These are phyloP conservation scores for Thelephora terrestris DNA, from an alignment of 1,284 basidiomycete genomes.

Conservation along the genomic window DNA sequence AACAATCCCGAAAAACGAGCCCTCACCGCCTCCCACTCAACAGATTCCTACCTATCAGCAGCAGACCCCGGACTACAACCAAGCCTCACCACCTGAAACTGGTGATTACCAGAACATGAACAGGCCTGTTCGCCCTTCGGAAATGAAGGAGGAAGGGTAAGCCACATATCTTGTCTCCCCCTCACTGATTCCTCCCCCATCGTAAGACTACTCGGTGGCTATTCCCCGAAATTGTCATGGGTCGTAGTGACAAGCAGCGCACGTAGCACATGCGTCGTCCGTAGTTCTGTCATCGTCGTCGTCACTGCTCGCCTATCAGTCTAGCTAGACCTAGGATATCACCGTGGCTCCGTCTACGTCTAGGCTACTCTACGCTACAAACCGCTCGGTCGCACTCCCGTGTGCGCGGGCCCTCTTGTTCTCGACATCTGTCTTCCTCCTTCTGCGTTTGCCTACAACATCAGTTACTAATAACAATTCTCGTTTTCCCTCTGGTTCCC, in stretches of 20 bases:
- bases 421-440: slow-evolving; percentile 30
- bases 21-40: slow-evolving; percentile 33
- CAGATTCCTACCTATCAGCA: slow-evolving; percentile 72
- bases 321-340: slow-evolving; percentile 53
- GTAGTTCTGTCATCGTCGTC: slow-evolving; percentile 28
- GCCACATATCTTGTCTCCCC: slow-evolving; percentile 25
- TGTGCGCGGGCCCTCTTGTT: slow-evolving; percentile 59
- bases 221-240: slow-evolving; percentile 16
- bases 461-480: slow-evolving; percentile 63
- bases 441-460: slow-evolving; percentile 56
- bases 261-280: slow-evolving; percentile 19
- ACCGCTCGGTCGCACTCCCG: slow-evolving; percentile 30
- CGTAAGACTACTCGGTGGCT: slow-evolving; percentile 10
- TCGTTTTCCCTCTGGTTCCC: slow-evolving; percentile 23
- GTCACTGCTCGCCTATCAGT: slow-evolving; percentile 33
- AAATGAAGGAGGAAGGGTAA: slow-evolving; percentile 99
- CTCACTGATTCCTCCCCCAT: slow-evolving; percentile 14
- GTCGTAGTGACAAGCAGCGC: slow-evolving; percentile 17
- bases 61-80: slow-evolving; percentile 39
- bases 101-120: slow-evolving; percentile 38
- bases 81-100: slow-evolving; percentile 23
- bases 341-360: slow-evolving; percentile 39
- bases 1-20: slow-evolving; percentile 7
- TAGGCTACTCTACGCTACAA: slow-evolving; percentile 51
- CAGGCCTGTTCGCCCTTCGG: slow-evolving; percentile 74